Conservation (phyloP, 257 asterid species). For the Solanum gandarillasii region DNA sequence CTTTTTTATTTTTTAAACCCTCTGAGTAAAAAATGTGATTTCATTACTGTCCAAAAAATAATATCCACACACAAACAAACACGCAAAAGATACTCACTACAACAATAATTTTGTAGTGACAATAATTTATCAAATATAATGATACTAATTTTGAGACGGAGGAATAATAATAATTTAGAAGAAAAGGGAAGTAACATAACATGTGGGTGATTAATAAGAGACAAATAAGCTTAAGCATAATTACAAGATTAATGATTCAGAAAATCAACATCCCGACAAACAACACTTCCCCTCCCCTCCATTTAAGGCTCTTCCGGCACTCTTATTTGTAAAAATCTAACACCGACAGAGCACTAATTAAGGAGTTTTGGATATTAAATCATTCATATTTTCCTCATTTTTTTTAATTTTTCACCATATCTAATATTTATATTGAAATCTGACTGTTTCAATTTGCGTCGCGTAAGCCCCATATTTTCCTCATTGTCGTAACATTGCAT, state of each 20-base stretch:
- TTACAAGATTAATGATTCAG: background rate
- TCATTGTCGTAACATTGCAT: too few relatives aligned
- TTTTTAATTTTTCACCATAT: too few relatives aligned
- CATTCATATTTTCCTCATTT: background rate
- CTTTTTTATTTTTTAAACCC: too few relatives aligned
- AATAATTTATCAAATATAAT: too few relatives aligned
- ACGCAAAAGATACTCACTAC: too few relatives aligned
- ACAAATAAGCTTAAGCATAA: background rate
- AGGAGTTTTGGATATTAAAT: background rate
- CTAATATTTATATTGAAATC: too few relatives aligned
- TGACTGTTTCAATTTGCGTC: fast-evolving
- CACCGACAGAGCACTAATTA: background rate
- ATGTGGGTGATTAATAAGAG: background rate
- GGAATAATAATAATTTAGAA: background rate
- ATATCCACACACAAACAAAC: too few relatives aligned
- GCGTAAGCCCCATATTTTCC: too few relatives aligned
- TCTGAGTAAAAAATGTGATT: too few relatives aligned
- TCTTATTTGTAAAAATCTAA: background rate
- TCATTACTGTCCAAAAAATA: too few relatives aligned
- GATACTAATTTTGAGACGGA: background rate
- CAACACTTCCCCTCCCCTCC: background rate
- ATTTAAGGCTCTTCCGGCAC: background rate
- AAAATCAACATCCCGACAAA: constrained; percentile 3
- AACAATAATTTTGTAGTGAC: too few relatives aligned
- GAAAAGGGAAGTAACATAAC: background rate